A percentile compares a stretch with the other conserved stretches of the same genome.
Conservation (phyloP, 192 early-diverging fungal species). For the Rhizoclosmatium globosum region DNA sequence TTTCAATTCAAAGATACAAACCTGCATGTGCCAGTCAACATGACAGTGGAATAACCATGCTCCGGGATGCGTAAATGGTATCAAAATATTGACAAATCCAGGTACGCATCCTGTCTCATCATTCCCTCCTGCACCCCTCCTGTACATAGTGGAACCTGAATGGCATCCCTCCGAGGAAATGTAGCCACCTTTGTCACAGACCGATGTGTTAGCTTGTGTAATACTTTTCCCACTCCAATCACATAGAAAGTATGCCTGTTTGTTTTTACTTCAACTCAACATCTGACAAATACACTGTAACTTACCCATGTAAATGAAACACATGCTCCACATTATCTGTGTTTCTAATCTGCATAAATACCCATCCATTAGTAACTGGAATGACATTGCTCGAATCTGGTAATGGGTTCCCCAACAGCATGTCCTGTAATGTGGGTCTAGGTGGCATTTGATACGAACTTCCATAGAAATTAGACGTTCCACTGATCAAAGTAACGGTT, state of each 20-base stretch:
- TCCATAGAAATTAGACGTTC: conserved; percentile 6
- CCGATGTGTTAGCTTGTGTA: not conserved
- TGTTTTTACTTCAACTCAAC: not conserved
- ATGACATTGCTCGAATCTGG: not conserved
- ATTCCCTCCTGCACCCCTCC: conserved; percentile 7
- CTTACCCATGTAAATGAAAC: conserved; percentile 31
- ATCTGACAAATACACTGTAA: not conserved
- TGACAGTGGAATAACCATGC: conserved; percentile 26
- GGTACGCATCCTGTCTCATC: conserved; percentile 16
- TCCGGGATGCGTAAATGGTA: conserved; percentile 24
- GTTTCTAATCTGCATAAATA: not conserved
- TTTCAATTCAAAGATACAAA: not conserved
- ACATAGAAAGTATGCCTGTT: conserved; percentile 20
- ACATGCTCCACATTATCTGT: conserved; percentile 23
- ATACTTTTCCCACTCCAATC: not conserved
- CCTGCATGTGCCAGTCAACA: conserved; percentile 35
- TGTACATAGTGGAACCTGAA: conserved; percentile 27
- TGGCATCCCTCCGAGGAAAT: conserved; percentile 20
- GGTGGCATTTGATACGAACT: conserved; percentile 7
- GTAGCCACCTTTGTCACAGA: not conserved
- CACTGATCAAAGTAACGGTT: not conserved
- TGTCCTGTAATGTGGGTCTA: not conserved
- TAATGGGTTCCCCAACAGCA: not conserved
- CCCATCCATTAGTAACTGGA: not conserved
- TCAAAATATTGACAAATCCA: conserved; percentile 19